Evolutionary conservation across 2,329 filamentous ascomycete species (phyloP).

Genomic region (Nigrospora osmanthi): DNA sequence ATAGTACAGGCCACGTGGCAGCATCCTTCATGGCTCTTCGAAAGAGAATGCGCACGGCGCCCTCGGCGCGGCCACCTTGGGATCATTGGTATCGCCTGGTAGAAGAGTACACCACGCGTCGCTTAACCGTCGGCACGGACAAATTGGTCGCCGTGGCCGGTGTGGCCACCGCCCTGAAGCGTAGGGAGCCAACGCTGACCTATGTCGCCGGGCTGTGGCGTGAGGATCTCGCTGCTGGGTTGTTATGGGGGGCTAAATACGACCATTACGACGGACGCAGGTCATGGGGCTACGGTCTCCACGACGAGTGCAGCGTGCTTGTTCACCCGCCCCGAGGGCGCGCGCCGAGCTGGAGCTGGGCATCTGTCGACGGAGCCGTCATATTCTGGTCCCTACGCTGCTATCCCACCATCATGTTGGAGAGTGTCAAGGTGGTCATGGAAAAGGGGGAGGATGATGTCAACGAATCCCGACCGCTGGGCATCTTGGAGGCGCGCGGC

Average conservation of each 20-base stretch:
- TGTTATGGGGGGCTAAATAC: conserved; percentile 11
- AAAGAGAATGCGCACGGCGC: background rate
- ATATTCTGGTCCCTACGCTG: conserved; percentile 8
- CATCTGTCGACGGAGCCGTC: conserved; percentile 9
- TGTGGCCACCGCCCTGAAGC: background rate
- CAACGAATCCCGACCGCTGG: conserved; percentile 1
- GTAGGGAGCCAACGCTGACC: conserved; percentile 2
- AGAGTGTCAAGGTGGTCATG: conserved; percentile 8
- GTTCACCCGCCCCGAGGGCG: conserved; percentile 2
- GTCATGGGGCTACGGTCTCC: conserved; percentile 5
- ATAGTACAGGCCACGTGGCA: background rate
- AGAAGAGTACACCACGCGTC: background rate
- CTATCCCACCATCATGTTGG: conserved; percentile 1
- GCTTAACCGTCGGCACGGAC: background rate
- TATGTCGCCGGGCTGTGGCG: conserved; percentile 12
- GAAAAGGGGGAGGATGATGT: conserved; percentile 4
- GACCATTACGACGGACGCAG: conserved; percentile 7
- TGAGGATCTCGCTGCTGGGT: conserved; percentile 8
- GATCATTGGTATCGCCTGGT: background rate
- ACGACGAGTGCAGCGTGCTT: conserved; percentile 5
- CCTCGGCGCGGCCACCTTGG: too few species aligned
- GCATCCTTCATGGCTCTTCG: conserved; percentile 6
- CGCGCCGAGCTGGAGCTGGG: conserved; percentile 13
- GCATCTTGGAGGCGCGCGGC: conserved; percentile 6
- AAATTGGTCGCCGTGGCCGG: background rate